These are phyloP conservation scores for Aspergillus taichungensis DNA, from an alignment of 495 filamentous ascomycete species.

Conservation along the genomic window DNA sequence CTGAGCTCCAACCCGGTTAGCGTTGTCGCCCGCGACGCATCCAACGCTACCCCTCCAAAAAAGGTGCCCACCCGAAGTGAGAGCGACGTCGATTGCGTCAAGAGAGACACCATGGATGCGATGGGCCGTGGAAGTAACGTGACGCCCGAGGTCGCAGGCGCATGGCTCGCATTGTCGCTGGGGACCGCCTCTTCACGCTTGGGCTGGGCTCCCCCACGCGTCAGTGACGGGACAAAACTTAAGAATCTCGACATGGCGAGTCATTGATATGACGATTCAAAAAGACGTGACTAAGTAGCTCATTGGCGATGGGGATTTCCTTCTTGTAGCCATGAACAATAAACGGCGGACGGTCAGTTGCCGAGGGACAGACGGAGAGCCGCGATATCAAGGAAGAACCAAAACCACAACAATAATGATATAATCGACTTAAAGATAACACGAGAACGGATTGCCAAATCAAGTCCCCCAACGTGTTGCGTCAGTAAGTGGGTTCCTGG, in stretches of 20 bases:
- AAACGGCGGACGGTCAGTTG: not conserved
- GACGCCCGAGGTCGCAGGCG: constrained; percentile 31
- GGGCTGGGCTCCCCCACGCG: constrained; percentile 7
- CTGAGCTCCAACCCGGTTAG: constrained; percentile 62
- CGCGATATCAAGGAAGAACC: no score
- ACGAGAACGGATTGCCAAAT: not conserved
- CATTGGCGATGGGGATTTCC: no score
- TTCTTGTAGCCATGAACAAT: constrained; percentile 9
- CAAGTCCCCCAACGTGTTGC: constrained; percentile 2
- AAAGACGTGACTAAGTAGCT: no score
- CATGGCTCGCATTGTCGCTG: constrained; percentile 15
- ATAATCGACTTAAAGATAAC: not conserved
- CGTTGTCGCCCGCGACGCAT: constrained; percentile 58
- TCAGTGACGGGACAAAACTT: constrained; percentile 7
- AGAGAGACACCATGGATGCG: constrained; percentile 59
- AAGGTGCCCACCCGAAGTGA: constrained; percentile 62
- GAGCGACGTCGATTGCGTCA: constrained; percentile 60
- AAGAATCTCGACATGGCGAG: constrained; percentile 21
- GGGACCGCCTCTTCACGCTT: constrained; percentile 4
- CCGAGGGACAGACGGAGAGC: not conserved
- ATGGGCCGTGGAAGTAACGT: constrained; percentile 60
- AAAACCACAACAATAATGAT: not conserved
- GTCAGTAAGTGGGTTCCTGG: constrained; percentile 7
- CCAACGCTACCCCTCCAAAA: constrained; percentile 54
- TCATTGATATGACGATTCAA: constrained; percentile 8